phyloP scores from a whole-genome alignment of 768 basidiomycete genomes.

The Paxillus involutus region DNA sequence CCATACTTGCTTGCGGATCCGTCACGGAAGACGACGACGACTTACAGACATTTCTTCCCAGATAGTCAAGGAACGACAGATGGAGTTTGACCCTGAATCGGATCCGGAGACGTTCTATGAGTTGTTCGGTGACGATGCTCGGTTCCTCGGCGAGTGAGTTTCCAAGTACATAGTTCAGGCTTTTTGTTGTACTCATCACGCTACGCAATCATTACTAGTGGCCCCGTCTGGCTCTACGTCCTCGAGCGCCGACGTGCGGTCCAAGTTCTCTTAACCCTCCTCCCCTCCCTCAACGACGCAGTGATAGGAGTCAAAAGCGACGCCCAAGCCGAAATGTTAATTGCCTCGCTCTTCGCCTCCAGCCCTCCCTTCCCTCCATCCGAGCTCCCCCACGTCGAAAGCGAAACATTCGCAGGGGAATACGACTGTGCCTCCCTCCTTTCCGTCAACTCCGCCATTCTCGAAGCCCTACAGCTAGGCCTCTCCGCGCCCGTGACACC shows the following conservation, averaged over 20 bases:
- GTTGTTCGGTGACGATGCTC: conserved; percentile 76
- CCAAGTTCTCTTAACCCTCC: conserved; percentile 75
- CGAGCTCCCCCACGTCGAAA: conserved; percentile 54
- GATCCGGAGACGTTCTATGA: conserved; percentile 80
- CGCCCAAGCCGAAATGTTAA: conserved; percentile 75
- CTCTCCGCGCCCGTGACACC: conserved; percentile 42
- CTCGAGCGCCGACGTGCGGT: conserved; percentile 81
- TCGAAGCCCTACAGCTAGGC: conserved; percentile 42
- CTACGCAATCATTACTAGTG: conserved; percentile 41
- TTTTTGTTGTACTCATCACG: conserved; percentile 8
- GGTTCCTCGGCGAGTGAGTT: conserved; percentile 75
- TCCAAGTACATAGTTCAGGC: background rate
- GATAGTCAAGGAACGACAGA: conserved; percentile 87
- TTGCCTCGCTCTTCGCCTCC: conserved; percentile 74
- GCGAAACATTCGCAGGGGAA: conserved; percentile 29
- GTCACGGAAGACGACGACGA: conserved; percentile 9
- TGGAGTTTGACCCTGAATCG: conserved; percentile 84
- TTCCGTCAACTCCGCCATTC: conserved; percentile 47
- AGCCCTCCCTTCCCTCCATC: conserved; percentile 76
- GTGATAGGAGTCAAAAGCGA: conserved; percentile 71
- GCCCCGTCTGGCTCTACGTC: conserved; percentile 90
- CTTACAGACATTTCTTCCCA: conserved; percentile 30
- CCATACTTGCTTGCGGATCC: conserved; percentile 14
- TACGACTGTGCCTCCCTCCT: conserved; percentile 36
- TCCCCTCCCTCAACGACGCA: conserved; percentile 55